These are phyloP conservation scores for Linnemannia hyalina DNA, from an alignment of 192 early-diverging fungal species.

Conservation along the genomic window DNA sequence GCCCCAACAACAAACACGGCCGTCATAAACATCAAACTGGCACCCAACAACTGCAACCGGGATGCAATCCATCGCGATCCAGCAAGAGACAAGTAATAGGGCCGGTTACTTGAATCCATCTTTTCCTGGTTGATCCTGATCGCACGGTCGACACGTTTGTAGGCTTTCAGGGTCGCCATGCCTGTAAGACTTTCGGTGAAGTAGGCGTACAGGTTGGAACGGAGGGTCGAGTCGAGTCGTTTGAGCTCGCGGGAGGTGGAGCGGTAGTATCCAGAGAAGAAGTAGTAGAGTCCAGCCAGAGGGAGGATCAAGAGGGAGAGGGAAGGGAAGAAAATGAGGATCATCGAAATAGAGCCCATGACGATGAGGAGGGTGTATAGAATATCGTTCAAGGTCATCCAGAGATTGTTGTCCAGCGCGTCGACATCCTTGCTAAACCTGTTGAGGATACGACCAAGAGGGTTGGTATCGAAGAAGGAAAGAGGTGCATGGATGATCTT, in stretches of 20 bases:
- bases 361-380: constrained; percentile 41
- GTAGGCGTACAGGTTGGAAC: constrained; percentile 81
- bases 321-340: constrained; percentile 61
- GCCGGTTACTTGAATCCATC: constrained; percentile 81
- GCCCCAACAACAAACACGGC: constrained; percentile 74
- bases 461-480: constrained; percentile 89
- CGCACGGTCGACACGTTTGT: constrained; percentile 24
- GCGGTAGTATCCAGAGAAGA: constrained; percentile 77
- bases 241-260: constrained; percentile 85
- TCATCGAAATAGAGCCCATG: constrained; percentile 61
- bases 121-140: constrained; percentile 64
- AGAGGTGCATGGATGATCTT: constrained; percentile 71
- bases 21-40: constrained; percentile 82
- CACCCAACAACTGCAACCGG: constrained; percentile 74
- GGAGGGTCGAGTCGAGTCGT: constrained; percentile 81
- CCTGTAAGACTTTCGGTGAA: constrained; percentile 82
- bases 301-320: constrained; percentile 76
- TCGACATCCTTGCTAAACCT: constrained; percentile 78
- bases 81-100: constrained; percentile 78
- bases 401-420: constrained; percentile 71
- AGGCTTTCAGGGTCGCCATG: constrained; percentile 84
- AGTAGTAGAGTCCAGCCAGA: constrained; percentile 79
- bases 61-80: constrained; percentile 76
- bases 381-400: constrained; percentile 37
- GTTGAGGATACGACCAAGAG: constrained; percentile 88